phyloP scores from a whole-genome alignment of 352 stramenopile genomes.

The Lagenidium giganteum region DNA sequence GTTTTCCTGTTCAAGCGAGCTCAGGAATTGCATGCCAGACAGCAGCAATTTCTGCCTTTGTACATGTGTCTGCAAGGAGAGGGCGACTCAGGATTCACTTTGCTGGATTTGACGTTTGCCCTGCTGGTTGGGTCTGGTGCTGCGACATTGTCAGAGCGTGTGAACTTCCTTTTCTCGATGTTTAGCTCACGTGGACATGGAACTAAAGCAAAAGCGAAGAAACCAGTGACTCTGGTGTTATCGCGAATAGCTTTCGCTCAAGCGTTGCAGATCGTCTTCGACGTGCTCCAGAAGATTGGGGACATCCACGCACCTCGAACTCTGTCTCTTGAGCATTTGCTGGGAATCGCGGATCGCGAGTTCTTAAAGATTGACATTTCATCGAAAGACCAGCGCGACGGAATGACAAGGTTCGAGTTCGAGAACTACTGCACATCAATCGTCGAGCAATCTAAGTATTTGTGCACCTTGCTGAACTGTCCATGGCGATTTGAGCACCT shows the following conservation, averaged over 20 bases:
- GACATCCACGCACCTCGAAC: constrained; percentile 37
- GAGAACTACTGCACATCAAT: constrained; percentile 42
- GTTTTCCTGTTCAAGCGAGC: constrained; percentile 68
- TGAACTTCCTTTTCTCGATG: constrained; percentile 72
- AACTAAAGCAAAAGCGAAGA: too few relatives aligned
- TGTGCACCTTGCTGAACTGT: constrained; percentile 52
- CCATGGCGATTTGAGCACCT: constrained; percentile 78
- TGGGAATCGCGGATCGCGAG: constrained; percentile 44
- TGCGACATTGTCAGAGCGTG: constrained; percentile 48
- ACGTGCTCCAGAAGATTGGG: constrained; percentile 40
- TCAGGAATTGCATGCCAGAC: constrained; percentile 41
- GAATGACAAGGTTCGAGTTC: constrained; percentile 83
- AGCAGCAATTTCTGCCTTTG: constrained; percentile 64
- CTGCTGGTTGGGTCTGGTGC: constrained; percentile 50
- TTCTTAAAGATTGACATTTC: constrained; percentile 53
- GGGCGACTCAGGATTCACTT: constrained; percentile 5
- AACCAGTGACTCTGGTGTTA: too few relatives aligned
- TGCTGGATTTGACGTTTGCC: constrained; percentile 41
- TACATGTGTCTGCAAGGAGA: constrained; percentile 35
- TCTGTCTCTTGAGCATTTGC: constrained; percentile 34
- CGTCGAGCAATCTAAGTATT: constrained; percentile 60
- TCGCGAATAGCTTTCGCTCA: constrained; percentile 33
- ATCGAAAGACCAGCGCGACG: constrained; percentile 11
- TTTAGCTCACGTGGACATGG: too few relatives aligned
- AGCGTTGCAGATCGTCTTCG: constrained; percentile 52